A percentile compares a stretch with the other conserved stretches of the same genome.
These are phyloP conservation scores for Diaporthe eres DNA, from an alignment of 2,329 filamentous ascomycete genomes.

Conservation along the genomic window DNA sequence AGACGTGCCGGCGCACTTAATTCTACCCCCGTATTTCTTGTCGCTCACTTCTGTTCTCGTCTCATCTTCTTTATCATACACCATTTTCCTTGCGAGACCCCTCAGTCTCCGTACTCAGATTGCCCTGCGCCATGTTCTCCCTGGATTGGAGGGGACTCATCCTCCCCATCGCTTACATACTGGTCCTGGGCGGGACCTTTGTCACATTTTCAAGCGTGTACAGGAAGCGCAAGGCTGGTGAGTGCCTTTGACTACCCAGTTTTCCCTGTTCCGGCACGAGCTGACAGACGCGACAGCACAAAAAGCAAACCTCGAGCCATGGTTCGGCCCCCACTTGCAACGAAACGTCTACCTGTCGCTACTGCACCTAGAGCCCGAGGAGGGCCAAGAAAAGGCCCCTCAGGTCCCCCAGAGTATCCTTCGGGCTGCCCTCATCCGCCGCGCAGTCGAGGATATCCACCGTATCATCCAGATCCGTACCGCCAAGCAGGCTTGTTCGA, in stretches of 20 bases:
- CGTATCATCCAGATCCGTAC: conserved; percentile 90
- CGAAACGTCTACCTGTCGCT: conserved; percentile 96
- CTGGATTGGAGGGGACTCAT: conserved; percentile 87
- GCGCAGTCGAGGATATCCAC: conserved; percentile 93
- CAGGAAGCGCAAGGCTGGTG: conserved; percentile 89
- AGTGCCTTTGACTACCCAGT: conserved; percentile 49
- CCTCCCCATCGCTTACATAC: conserved; percentile 90
- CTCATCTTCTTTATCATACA: not conserved
- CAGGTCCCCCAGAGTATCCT: conserved; percentile 86
- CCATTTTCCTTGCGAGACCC: not conserved
- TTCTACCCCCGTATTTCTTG: not conserved
- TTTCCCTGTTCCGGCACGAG: not conserved
- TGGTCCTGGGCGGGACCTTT: conserved; percentile 88
- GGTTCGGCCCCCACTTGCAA: conserved; percentile 92
- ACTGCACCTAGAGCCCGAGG: conserved; percentile 79
- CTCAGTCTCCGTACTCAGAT: not conserved
- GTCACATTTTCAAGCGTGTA: conserved; percentile 94
- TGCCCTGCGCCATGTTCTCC: conserved; percentile 59
- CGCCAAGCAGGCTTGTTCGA: conserved; percentile 88
- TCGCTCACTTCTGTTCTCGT: conserved; percentile 14
- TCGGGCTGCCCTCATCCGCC: conserved; percentile 87
- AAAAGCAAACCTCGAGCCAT: conserved; percentile 89
- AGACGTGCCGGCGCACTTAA: conserved; percentile 20
- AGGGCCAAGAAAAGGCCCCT: conserved; percentile 75
- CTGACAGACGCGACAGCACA: conserved; percentile 65